These are phyloP conservation scores for Nakazawaea peltata DNA, from an alignment of 805 yeast species.

Conservation along the genomic window DNA sequence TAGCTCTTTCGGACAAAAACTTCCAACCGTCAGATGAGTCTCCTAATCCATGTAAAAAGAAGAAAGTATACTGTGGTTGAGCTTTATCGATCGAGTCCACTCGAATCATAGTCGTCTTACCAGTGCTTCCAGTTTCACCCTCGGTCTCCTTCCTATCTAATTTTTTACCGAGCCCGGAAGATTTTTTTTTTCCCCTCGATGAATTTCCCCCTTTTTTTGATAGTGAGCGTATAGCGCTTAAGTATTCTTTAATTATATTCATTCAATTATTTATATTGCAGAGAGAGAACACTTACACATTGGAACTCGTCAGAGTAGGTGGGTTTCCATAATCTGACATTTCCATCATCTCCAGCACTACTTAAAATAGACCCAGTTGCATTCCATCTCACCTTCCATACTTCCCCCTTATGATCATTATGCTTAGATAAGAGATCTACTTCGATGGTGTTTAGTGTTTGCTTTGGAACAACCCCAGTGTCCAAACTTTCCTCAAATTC, in stretches of 20 bases:
- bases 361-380: slow-evolving; percentile 86
- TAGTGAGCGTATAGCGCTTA: no score
- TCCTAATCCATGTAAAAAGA: slow-evolving; percentile 11
- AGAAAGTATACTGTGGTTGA: slow-evolving; percentile 7
- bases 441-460: slow-evolving; percentile 20
- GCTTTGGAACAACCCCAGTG: slow-evolving; percentile 10
- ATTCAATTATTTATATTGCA: no score
- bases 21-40: slow-evolving; percentile 10
- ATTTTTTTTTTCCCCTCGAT: no score
- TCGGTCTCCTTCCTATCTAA: no score
- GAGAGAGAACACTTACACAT: slow-evolving; percentile 82
- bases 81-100: slow-evolving; percentile 8
- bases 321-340: slow-evolving; percentile 86
- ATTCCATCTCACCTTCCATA: slow-evolving; percentile 97
- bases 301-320: slow-evolving; percentile 80
- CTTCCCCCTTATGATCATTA: slow-evolving; percentile 78
- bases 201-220: no score
- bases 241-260: no score
- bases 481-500: slow-evolving; percentile 11
- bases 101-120: slow-evolving; percentile 7
- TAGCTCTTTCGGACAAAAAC: slow-evolving; percentile 7
- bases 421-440: slow-evolving; percentile 61
- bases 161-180: no score
- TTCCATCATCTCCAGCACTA: slow-evolving; percentile 94
- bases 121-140: no score